A percentile compares a stretch with the other conserved stretches of the same genome.
phyloP scores from a whole-genome alignment of 306 rosid genomes.

The Vachellia collinsii region DNA sequence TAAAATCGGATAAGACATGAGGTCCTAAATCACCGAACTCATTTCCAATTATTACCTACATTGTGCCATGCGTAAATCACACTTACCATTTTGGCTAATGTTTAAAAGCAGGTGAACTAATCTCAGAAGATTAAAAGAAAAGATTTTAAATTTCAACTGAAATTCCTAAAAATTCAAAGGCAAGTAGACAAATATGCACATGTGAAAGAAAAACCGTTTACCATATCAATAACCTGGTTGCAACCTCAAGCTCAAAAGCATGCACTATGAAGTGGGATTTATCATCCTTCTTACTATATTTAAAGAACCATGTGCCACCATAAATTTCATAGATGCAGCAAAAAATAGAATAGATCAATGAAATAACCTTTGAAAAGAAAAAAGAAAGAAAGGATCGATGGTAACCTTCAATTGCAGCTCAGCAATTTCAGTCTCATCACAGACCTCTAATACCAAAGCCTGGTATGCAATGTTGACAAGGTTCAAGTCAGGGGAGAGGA shows the following conservation, averaged over 20 bases:
- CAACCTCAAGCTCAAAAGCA: conserved; percentile 3
- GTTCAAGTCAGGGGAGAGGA: conserved; percentile 34
- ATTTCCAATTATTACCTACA: background rate
- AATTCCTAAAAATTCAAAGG: background rate
- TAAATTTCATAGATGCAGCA: background rate
- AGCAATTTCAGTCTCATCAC: conserved; percentile 83
- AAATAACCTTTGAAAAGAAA: background rate
- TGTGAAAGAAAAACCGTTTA: conserved; percentile 15
- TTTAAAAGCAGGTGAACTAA: background rate
- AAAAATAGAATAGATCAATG: background rate
- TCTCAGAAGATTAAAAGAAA: background rate
- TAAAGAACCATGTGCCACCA: background rate
- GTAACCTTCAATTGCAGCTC: conserved; percentile 82
- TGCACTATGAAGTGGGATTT: background rate
- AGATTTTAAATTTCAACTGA: background rate
- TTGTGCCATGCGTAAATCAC: background rate
- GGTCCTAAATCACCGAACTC: background rate
- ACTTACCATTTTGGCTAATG: background rate
- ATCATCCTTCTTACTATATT: background rate
- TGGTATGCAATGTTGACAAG: conserved; percentile 37
- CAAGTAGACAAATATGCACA: conserved; percentile 8
- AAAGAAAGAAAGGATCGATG: background rate
- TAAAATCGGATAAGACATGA: background rate
- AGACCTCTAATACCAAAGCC: conserved; percentile 81
- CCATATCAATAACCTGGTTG: background rate